Evolutionary conservation across 2,329 filamentous ascomycete species (phyloP).

Genomic region (Aaosphaeria arxii): DNA sequence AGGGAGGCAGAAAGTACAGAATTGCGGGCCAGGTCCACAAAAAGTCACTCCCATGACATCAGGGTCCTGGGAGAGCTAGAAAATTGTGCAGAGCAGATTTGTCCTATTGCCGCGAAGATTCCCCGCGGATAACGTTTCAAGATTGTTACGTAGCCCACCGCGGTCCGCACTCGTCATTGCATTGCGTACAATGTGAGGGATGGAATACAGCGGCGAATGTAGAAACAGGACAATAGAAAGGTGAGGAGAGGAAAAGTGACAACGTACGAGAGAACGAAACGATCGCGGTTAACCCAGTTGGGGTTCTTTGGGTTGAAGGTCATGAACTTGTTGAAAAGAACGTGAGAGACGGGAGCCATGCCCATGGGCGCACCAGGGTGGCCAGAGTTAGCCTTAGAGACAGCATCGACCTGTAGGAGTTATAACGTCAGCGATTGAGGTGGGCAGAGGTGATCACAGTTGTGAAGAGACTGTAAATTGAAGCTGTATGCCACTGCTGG

Average conservation of each 20-base stretch:
- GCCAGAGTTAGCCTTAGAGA: slow-evolving; percentile 90
- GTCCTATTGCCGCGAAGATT: no score
- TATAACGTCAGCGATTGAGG: slow-evolving; percentile 30
- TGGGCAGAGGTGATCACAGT: not conserved
- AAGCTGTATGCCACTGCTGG: no score
- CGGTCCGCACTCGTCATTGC: no score
- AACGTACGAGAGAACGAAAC: slow-evolving; percentile 97
- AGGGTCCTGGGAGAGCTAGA: slow-evolving; percentile 2
- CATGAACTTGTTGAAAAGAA: slow-evolving; percentile 99
- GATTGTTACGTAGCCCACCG: no score
- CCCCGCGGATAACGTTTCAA: no score
- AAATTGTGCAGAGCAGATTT: not conserved
- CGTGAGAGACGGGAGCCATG: slow-evolving; percentile 92
- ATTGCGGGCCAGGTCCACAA: slow-evolving; percentile 10
- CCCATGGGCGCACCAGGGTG: slow-evolving; percentile 98
- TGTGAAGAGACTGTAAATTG: no score
- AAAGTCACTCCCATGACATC: slow-evolving; percentile 7
- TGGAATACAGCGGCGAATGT: not conserved
- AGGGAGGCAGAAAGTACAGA: not conserved
- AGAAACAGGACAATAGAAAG: not conserved
- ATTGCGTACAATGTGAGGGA: slow-evolving; percentile 3
- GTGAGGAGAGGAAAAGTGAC: not conserved
- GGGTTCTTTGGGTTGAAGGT: slow-evolving; percentile 99
- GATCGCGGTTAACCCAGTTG: slow-evolving; percentile 93
- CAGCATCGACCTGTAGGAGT: slow-evolving; percentile 83